Evolutionary conservation across 2,329 filamentous ascomycete species (phyloP).

Genomic region (Diplodia seriata): DNA sequence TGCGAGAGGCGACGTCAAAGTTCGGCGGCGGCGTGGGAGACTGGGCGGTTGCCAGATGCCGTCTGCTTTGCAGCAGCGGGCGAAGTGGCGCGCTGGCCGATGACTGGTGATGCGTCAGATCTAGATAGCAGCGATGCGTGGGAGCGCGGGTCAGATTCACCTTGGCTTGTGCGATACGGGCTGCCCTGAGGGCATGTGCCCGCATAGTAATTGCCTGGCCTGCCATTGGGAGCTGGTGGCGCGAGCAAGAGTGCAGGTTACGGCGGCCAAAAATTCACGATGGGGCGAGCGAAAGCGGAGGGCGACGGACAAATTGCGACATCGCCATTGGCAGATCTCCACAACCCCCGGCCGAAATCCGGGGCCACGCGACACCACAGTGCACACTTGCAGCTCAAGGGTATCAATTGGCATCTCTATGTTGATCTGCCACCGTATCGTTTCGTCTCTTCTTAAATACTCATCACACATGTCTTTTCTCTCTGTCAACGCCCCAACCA

Average conservation of each 20-base stretch:
- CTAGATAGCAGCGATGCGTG: background rate
- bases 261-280: constrained; percentile 32
- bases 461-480: constrained; percentile 5
- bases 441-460: constrained; percentile 13
- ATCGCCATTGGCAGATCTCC: constrained; percentile 23
- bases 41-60: constrained; percentile 46
- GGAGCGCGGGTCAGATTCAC: constrained; percentile 37
- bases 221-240: constrained; percentile 29
- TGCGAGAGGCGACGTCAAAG: constrained; percentile 60
- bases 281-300: constrained; percentile 31
- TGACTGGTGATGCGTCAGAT: constrained; percentile 39
- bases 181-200: constrained; percentile 43
- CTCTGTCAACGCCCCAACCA: constrained; percentile 2
- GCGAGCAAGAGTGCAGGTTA: constrained; percentile 21
- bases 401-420: constrained; percentile 31
- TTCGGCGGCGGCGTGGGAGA: constrained; percentile 39
- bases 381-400: constrained; percentile 20
- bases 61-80: constrained; percentile 35
- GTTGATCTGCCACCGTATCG: constrained; percentile 27
- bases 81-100: constrained; percentile 34
- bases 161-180: constrained; percentile 44
- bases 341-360: constrained; percentile 12
- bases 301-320: constrained; percentile 26
- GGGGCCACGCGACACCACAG: constrained; percentile 27
- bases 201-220: constrained; percentile 41